A percentile compares a stretch with the other conserved stretches of the same genome.
These are phyloP conservation scores for Vigna radiata DNA, from an alignment of 306 rosid genomes.

Conservation along the genomic window DNA sequence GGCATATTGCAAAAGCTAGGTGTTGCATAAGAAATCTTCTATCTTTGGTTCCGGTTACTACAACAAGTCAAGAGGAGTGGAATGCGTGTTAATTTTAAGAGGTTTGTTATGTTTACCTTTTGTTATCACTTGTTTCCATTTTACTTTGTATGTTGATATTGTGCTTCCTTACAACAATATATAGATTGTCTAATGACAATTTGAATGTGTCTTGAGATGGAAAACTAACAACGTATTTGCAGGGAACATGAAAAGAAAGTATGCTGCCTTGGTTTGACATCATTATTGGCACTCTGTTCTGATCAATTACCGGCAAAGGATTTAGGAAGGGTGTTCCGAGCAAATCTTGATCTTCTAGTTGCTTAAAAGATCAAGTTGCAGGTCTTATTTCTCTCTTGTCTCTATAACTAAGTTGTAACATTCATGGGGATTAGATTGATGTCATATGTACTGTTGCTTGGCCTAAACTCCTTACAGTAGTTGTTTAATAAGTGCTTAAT, in stretches of 20 bases:
- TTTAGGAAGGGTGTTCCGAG: conserved; percentile 85
- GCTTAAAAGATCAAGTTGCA: conserved; percentile 97
- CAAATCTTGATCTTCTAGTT: conserved; percentile 85
- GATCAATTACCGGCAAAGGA: conserved; percentile 83
- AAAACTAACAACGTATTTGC: conserved; percentile 39
- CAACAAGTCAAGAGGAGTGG: conserved; percentile 89
- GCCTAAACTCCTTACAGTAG: not conserved
- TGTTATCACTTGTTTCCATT: not conserved
- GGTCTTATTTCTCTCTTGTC: conserved; percentile 53
- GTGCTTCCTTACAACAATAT: not conserved
- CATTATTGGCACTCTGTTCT: conserved; percentile 74
- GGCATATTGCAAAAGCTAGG: conserved; percentile 76
- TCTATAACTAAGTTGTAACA: not conserved
- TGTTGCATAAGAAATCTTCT: conserved; percentile 82
- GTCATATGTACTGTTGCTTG: not conserved
- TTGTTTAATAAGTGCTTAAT: conserved; percentile 25
- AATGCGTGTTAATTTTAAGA: conserved; percentile 66
- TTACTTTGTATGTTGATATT: not conserved
- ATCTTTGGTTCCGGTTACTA: conserved; percentile 92
- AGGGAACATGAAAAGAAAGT: conserved; percentile 95
- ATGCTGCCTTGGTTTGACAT: conserved; percentile 94
- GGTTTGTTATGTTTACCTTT: conserved; percentile 50
- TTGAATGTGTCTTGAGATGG: conserved; percentile 30
- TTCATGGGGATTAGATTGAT: conserved; percentile 5
- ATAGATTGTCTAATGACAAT: not conserved